Evolutionary conservation across 306 rosid species (phyloP).

Genomic region (Acacia melanoxylon): DNA sequence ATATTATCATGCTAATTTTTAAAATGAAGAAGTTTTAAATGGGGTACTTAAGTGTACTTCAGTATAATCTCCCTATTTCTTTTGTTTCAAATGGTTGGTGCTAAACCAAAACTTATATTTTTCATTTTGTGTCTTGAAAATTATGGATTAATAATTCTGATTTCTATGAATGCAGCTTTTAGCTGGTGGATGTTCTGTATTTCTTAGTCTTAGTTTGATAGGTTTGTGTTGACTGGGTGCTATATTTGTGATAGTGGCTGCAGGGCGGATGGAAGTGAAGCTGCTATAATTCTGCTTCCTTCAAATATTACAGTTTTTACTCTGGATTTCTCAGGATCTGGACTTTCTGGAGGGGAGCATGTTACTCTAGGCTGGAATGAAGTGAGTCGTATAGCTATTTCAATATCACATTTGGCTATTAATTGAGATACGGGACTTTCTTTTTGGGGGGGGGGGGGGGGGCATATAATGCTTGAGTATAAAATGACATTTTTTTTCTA

Average conservation of each 20-base stretch:
- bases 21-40: not conserved
- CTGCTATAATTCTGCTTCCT: constrained; percentile 88
- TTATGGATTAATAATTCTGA: not conserved
- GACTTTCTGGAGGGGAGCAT: constrained; percentile 93
- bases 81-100: constrained; percentile 8
- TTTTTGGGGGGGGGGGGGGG: too few species aligned
- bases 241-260: constrained; percentile 75
- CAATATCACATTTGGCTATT: not conserved
- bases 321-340: constrained; percentile 96
- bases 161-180: constrained; percentile 1
- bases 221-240: constrained; percentile 36
- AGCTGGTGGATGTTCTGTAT: constrained; percentile 9
- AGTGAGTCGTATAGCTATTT: constrained; percentile 57
- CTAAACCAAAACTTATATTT: not conserved
- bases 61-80: constrained; percentile 1
- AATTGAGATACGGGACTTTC: not conserved
- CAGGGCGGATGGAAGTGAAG: constrained; percentile 97
- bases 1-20: not conserved
- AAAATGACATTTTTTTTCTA: not conserved
- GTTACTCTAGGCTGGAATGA: constrained; percentile 96
- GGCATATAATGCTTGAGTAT: not conserved
- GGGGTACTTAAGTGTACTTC: not conserved
- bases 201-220: not conserved
- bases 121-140: constrained; percentile 1
- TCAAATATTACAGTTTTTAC: constrained; percentile 94